A percentile compares a stretch with the other conserved stretches of the same genome.
These are phyloP conservation scores for Leishmania mexicana DNA, from an alignment of 208 protist species.

Conservation along the genomic window DNA sequence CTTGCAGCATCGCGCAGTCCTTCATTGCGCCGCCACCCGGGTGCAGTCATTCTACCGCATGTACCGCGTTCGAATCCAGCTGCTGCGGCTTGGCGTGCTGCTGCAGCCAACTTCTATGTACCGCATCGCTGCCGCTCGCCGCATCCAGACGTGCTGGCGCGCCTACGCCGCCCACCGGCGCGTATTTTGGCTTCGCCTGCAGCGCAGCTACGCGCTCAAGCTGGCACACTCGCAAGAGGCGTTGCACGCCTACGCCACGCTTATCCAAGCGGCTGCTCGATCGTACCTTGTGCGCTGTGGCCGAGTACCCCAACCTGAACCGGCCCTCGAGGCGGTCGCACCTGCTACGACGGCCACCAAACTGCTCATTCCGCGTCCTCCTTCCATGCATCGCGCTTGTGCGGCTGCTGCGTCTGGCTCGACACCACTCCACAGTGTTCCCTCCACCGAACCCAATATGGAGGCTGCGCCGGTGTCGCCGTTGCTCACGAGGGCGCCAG, in stretches of 20 bases:
- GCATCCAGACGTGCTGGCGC: slow-evolving; percentile 62
- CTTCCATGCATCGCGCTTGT: neutral
- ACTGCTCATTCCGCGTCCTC: neutral
- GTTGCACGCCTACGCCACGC: slow-evolving; percentile 54
- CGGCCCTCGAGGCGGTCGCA: neutral
- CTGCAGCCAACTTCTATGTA: slow-evolving; percentile 11
- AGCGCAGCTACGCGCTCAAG: neutral
- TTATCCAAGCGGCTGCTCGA: slow-evolving; percentile 54
- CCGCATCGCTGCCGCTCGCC: slow-evolving; percentile 25
- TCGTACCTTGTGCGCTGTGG: slow-evolving; percentile 11
- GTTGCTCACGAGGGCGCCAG: neutral
- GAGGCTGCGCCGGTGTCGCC: neutral
- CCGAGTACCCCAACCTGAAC: neutral
- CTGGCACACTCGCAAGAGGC: slow-evolving; percentile 35
- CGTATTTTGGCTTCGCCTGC: slow-evolving; percentile 34
- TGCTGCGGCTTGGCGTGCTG: slow-evolving; percentile 2
- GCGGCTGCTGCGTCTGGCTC: neutral
- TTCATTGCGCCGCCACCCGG: slow-evolving; percentile 26
- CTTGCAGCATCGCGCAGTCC: slow-evolving; percentile 23
- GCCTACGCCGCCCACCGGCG: slow-evolving; percentile 34
- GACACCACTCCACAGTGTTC: neutral
- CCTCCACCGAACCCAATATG: neutral
- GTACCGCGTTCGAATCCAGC: slow-evolving; percentile 41
- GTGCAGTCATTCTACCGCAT: slow-evolving; percentile 65
- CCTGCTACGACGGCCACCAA: neutral